Evolutionary conservation across 2,329 filamentous ascomycete genomes (phyloP).

Genomic region (Pseudonectria buxi): DNA sequence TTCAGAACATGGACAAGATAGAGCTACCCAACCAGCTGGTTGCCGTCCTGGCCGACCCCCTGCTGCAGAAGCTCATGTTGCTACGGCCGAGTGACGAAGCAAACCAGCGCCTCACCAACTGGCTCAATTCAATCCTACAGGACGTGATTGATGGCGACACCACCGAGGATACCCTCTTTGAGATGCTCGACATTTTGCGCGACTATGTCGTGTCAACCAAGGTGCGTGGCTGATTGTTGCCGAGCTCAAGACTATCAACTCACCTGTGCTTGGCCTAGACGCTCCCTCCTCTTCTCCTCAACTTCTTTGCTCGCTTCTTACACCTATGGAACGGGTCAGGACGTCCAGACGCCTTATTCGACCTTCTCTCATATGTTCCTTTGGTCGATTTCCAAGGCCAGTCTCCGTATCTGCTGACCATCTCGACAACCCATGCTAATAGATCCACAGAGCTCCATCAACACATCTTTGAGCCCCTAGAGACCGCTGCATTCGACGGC

Average conservation of each 20-base stretch:
- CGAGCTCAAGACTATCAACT: background rate
- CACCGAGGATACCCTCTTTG: constrained; percentile 41
- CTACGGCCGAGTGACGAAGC: constrained; percentile 50
- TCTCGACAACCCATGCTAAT: constrained; percentile 14
- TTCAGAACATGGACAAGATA: constrained; percentile 67
- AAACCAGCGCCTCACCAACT: constrained; percentile 48
- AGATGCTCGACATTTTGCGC: constrained; percentile 48
- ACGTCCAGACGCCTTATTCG: constrained; percentile 47
- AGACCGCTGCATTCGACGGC: constrained; percentile 44
- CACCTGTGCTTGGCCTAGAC: constrained; percentile 25
- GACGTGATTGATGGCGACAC: constrained; percentile 48
- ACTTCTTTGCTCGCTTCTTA: constrained; percentile 48
- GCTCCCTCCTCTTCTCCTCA: constrained; percentile 42
- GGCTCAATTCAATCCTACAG: constrained; percentile 50
- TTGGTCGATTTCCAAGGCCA: constrained; percentile 51
- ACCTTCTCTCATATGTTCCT: constrained; percentile 49
- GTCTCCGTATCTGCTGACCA: background rate
- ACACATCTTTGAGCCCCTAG: constrained; percentile 44
- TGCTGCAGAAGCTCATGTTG: constrained; percentile 72
- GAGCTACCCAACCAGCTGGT: constrained; percentile 78
- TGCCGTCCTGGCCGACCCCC: constrained; percentile 65
- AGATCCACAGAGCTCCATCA: constrained; percentile 39
- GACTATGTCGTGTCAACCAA: constrained; percentile 52
- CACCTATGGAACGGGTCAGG: constrained; percentile 55
- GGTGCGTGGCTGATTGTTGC: constrained; percentile 29